Base-by-base conservation (phyloP, 2,329 filamentous ascomycete species). In the Cladophialophora immunda region DNA sequence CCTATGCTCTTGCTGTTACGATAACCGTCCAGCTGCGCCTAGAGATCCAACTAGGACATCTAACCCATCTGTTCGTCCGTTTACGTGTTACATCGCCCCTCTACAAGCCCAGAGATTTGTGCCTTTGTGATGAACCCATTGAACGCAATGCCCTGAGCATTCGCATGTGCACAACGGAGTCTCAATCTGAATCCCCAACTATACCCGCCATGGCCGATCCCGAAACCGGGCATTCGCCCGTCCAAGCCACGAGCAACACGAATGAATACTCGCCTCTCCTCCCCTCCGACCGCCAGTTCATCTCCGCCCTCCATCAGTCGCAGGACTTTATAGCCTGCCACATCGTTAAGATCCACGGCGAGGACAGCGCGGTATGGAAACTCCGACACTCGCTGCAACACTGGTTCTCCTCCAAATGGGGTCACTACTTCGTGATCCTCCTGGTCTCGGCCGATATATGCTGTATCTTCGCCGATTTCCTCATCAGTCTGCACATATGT, bases 381-480 rank as follows among this genome's bases (percentile, higher is more conserved):
- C 36, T 72, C 13, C 68, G 74, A 29, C 53, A 41, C 50, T 72
- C 71, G 13, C 64, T 71, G 15, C 75, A 76, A 57, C 73, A 72
- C 34, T 81, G 80, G 68, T 76, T 86, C 30, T 78, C 77, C 36
- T 83, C 82, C 9, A 81, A 79, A 71, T 76, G 76, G 55, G 83
- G 83, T 13, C 84, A 86, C 73, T 85, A 84, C 71, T 75, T 77
- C 3, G 79, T 86, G 17, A 77, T 86, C 15, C 62, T 77, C 3
- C 78, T 86, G 15, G 84, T 86, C 4, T 74, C 80, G 3, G 76
- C 84, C 19, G 84, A 86, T 71, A 80, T 86, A 3, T 75, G 79
- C n/a, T 80, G 80, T 71, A 84, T 86, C 68, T 84, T 86, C 71
- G 80, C 82, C 27, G 82, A 85, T 63, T 83, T 86, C 61, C 75